Evolutionary conservation across 495 filamentous ascomycete species (phyloP), one percentile per base, ranked within the genome.

Genomic region (Cudoniella acicularis): DNA sequence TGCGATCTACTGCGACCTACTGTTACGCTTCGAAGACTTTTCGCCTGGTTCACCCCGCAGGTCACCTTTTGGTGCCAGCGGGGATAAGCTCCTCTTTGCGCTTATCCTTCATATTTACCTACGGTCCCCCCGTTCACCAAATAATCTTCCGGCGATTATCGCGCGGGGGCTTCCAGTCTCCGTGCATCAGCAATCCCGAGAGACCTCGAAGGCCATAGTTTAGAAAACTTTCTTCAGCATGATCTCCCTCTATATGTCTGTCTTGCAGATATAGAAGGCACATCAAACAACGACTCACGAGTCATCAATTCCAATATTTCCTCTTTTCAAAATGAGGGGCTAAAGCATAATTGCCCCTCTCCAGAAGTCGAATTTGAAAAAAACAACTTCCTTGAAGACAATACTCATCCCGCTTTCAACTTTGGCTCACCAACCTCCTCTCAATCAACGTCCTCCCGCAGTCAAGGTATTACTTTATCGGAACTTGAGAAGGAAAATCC

Each of bases 31-130:
- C n/a, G n/a, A n/a, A n/a, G n/a, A n/a, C n/a, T n/a, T n/a, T n/a
- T n/a, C n/a, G n/a, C n/a, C n/a, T n/a, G n/a, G n/a, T n/a, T n/a
- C n/a, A n/a, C 45, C 45, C 45, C 45, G 45, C 45, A 8, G 45
- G 11, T 48, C 45, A 48, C 45, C 45, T 48, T 48, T n/a, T n/a
- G 48, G 48, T 51, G 48, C 48, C 21, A 51, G 48, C 23, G 20
- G 23, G 48, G 48, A 20, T 24, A 51, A 26, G 21, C 24, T 36
- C 6, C 21, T 51, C 16, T 22, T 51, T 51, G n/a, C n/a, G n/a
- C n/a, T n/a, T n/a, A n/a, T n/a, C n/a, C n/a, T n/a, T n/a, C n/a
- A n/a, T n/a, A n/a, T n/a, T n/a, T n/a, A n/a, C n/a, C n/a, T n/a
- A n/a, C 11, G 45, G 45, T 18, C 10, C 18, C 45, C 45, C n/a